Base-by-base conservation (phyloP, 2,329 filamentous ascomycete species). In the Tolypocladium ovalisporum region DNA sequence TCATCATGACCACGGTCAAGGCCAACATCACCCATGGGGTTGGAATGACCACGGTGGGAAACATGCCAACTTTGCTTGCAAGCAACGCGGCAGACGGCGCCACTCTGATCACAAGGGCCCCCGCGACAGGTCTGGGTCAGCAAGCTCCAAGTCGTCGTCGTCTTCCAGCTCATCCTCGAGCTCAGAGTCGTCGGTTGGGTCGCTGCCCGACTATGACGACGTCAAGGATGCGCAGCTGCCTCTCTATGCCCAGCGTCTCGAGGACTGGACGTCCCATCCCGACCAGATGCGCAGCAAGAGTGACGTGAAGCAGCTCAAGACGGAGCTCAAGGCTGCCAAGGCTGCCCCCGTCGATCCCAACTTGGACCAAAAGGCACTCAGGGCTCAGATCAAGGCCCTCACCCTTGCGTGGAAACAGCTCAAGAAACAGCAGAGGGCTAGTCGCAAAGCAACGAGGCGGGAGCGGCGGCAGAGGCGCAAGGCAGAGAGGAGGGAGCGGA, bases 121-220 rank as follows among this genome's bases (percentile, higher is more conserved):
- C 22, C 62, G 60, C 10, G 57, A 55, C n/a, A 67, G 62, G 4
- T 75, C 72, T 0, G 51, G 9, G 8, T 57, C 56, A 13, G 56
- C n/a, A 24, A 71, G 68, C 0, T 73, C 70, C 0, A 68, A 67
- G 12, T 72, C 65, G 17, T 73, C 68, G 0, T 62, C 63, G 0
- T 73, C 72, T 0, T 74, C 71, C 0, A 61, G 60, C 0, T 71
- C 70, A 0, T 72, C 71, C 1, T 68, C 68, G 9, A 68, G 66
- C 24, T 74, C 71, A 1, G 67, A 62, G 4, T 74, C 71, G 0
- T 79, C 77, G 2, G 68, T 83, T 56, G 80, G 76, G 39, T 82
- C 79, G 2, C 76, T 85, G 1, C 79, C 80, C 0, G 75, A 79
- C 56, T 78, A 78, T 63, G 77, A 82, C 57, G 74, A 79, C 47